phyloP scores from a whole-genome alignment of 148 eudicot genomes.

The Rhododendron simsii region DNA sequence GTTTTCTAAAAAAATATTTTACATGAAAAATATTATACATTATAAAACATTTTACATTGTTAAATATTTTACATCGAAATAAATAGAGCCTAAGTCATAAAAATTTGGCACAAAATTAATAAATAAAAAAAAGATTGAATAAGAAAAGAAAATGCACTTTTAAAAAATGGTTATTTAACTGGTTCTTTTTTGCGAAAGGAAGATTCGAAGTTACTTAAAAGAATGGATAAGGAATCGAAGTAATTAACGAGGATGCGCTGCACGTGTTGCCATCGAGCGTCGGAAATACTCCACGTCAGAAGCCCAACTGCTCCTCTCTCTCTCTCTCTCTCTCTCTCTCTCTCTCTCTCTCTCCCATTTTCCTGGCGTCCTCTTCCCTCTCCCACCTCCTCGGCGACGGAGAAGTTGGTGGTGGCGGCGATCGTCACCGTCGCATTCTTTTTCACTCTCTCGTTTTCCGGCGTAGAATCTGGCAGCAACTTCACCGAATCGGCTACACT shows the following conservation, averaged over 20 bases:
- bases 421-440: slow-evolving; percentile 5
- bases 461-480: slow-evolving; percentile 14
- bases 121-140: no score
- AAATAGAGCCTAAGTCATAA: no score
- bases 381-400: slow-evolving; percentile 4
- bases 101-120: no score
- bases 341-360: background rate
- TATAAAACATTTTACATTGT: no score
- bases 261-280: background rate
- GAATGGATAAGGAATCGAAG: background rate
- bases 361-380: background rate
- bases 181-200: no score
- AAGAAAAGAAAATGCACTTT: no score
- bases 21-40: no score
- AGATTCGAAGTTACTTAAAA: background rate
- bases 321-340: background rate
- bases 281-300: background rate
- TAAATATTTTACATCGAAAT: no score
- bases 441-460: slow-evolving; percentile 10
- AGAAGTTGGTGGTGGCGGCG: slow-evolving; percentile 7
- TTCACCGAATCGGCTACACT: no score
- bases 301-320: background rate
- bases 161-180: no score
- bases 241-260: background rate
- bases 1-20: no score